These are phyloP conservation scores for Chloranthus sessilifolius DNA, from an alignment of 164 flowering plant genomes.

Conservation along the genomic window DNA sequence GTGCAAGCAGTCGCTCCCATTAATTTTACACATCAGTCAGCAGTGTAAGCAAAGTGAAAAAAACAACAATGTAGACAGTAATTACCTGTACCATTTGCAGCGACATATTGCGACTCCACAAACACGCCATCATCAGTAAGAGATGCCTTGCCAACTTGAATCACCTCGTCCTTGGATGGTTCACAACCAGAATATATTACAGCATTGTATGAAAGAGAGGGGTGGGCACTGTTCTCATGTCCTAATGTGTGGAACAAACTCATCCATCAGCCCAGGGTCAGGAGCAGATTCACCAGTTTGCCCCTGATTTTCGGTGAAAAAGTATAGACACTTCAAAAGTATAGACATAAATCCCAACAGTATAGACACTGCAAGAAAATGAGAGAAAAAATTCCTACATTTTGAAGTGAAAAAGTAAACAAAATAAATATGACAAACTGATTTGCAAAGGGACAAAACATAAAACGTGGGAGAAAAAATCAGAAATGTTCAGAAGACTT, in stretches of 20 bases:
- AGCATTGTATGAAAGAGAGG: slow-evolving; percentile 86
- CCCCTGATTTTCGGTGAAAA: slow-evolving; percentile 85
- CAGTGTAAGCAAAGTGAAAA: too few relatives aligned
- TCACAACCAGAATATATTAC: slow-evolving; percentile 53
- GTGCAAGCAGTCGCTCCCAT: too few relatives aligned
- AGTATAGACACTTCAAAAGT: too few relatives aligned
- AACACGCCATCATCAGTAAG: slow-evolving; percentile 35
- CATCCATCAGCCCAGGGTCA: slow-evolving; percentile 80
- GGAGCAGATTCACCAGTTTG: slow-evolving; percentile 90
- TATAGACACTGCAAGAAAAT: too few relatives aligned
- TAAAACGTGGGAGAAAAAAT: too few relatives aligned
- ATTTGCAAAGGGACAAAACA: too few relatives aligned
- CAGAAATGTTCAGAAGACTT: too few relatives aligned
- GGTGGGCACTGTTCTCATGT: slow-evolving; percentile 43
- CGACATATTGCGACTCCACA: slow-evolving; percentile 41
- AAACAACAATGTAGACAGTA: not conserved
- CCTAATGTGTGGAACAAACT: slow-evolving; percentile 47
- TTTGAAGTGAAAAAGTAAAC: too few relatives aligned
- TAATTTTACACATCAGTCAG: too few relatives aligned
- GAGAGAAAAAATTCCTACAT: too few relatives aligned
- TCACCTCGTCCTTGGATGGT: slow-evolving; percentile 68
- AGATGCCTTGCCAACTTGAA: slow-evolving; percentile 52
- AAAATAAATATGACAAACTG: too few relatives aligned
- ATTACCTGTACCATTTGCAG: slow-evolving; percentile 58
- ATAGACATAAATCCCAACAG: too few relatives aligned